Base-by-base conservation (phyloP, 257 asterid genomes). In the Eucommia ulmoides region DNA sequence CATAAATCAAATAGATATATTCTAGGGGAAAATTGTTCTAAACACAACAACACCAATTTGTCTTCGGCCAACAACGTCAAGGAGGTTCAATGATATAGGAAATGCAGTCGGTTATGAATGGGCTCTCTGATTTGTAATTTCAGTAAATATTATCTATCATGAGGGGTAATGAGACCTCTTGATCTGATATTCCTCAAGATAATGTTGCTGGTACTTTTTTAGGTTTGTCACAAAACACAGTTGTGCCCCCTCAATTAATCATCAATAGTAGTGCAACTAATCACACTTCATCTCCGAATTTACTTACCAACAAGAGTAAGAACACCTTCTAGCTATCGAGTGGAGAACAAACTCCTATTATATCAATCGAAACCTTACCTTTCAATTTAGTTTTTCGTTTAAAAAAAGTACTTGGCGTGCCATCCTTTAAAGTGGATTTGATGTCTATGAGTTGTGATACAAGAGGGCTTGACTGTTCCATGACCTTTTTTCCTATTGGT, bases 361-460 rank as follows among this genome's bases (percentile, higher is more conserved):
- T 12, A 7, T 29, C 7, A 5, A 29, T 12, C 12, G 38, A 12
- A 29, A 29, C 38, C 12, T 29, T 29, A 29, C 12, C 38, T 29
- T 29, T 29, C 7, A 29, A 29, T 29, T 29, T 29, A 29, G 38
- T 29, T 29, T 5, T 29, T 12, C 12, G 7, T 29, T 29, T 29
- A 12, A 29, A 29, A 29, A 29, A 29, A 5, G 38, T 29, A 29
- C 12, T 29, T 5, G 38, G 38, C 12, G 38, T 29, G 38, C 38
- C 38, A 29, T 29, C 38, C 12, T 29, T 38, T 38, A 38, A 8
- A 19, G 17, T 38, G 45, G 45, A 8, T 1, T 38, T 38, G n/a
- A 38, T 38, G 45, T 38, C 45, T 38, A 14, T 38, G 45, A 38
- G 45, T 38, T 19, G 45, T 10, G 45, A 10, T 38, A 38, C 45